phyloP scores from a whole-genome alignment of 768 basidiomycete genomes.

The Mycena rosella region DNA sequence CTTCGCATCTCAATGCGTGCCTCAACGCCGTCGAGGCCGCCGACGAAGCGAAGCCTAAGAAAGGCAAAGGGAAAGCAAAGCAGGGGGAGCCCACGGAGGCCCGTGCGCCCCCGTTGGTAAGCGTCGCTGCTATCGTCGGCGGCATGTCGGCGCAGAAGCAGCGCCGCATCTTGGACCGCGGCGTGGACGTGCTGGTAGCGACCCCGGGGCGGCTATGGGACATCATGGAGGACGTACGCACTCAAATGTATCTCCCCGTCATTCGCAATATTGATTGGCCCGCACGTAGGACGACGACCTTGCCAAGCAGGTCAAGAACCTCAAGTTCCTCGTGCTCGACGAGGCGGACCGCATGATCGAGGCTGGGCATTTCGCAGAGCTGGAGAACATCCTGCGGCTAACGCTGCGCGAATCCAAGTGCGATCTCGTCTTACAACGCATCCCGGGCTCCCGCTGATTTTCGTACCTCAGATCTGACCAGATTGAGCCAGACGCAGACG shows the following conservation, averaged over 20 bases:
- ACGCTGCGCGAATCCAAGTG: slow-evolving; percentile 77
- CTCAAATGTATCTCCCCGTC: neutral
- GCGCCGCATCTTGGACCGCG: slow-evolving; percentile 83
- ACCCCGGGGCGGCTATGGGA: slow-evolving; percentile 99
- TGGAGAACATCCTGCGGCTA: slow-evolving; percentile 91
- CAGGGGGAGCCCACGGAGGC: slow-evolving; percentile 31
- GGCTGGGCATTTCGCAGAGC: slow-evolving; percentile 94
- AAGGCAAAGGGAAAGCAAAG: slow-evolving; percentile 40
- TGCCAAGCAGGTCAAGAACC: slow-evolving; percentile 71
- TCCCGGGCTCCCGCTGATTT: neutral
- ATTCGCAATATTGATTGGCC: slow-evolving; percentile 5
- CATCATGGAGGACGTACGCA: slow-evolving; percentile 80
- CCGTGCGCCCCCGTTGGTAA: slow-evolving; percentile 77
- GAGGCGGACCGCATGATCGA: slow-evolving; percentile 99
- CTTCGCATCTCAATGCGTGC: slow-evolving; percentile 82
- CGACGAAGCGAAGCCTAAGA: slow-evolving; percentile 28
- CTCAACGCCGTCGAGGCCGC: slow-evolving; percentile 51
- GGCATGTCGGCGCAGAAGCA: slow-evolving; percentile 98
- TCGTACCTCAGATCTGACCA: slow-evolving; percentile 57
- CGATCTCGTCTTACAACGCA: slow-evolving; percentile 22
- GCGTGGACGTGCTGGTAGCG: slow-evolving; percentile 93
- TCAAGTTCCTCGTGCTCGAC: slow-evolving; percentile 92
- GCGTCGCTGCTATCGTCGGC: slow-evolving; percentile 91
- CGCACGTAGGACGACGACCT: slow-evolving; percentile 77
- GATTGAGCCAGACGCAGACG: slow-evolving; percentile 59